These are phyloP conservation scores for Chaetomium strumarium DNA, from an alignment of 2,329 filamentous ascomycete species.

Conservation along the genomic window DNA sequence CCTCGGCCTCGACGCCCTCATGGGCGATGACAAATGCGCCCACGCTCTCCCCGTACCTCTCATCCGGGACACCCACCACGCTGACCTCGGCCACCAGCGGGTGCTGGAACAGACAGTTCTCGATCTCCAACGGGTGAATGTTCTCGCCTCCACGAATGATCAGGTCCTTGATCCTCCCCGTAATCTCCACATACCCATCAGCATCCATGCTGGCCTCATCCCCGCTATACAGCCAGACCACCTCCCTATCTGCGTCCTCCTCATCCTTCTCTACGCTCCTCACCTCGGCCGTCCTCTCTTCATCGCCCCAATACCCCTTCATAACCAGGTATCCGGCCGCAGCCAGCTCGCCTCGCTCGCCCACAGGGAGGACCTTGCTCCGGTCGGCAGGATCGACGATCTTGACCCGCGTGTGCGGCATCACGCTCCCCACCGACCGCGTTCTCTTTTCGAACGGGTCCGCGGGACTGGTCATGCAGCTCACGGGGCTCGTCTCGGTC, in stretches of 20 bases:
- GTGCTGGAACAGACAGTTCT: conserved; percentile 77
- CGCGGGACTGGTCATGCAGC: conserved; percentile 73
- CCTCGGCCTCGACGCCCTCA: conserved; percentile 30
- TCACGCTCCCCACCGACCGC: conserved; percentile 67
- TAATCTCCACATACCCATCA: conserved; percentile 81
- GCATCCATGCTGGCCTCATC: conserved; percentile 84
- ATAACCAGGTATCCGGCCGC: conserved; percentile 82
- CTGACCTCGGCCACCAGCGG: conserved; percentile 66
- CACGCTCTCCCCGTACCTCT: conserved; percentile 78
- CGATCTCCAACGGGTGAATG: conserved; percentile 88
- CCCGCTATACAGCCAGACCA: conserved; percentile 84
- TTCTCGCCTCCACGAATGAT: conserved; percentile 96
- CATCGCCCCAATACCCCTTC: conserved; percentile 84
- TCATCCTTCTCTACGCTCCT: conserved; percentile 37
- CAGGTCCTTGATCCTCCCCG: conserved; percentile 86
- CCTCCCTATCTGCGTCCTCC: conserved; percentile 33
- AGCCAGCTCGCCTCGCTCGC: conserved; percentile 71
- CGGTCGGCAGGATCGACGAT: conserved; percentile 66
- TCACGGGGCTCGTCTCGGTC: conserved; percentile 80
- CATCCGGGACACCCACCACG: conserved; percentile 78
- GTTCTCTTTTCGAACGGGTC: conserved; percentile 71
- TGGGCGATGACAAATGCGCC: conserved; percentile 70
- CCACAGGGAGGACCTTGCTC: conserved; percentile 52
- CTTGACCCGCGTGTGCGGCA: conserved; percentile 75
- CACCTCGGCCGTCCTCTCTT: conserved; percentile 61